Evolutionary conservation across 441 rosid species (phyloP), one percentile per base, ranked within the genome.

Genomic region (Melianthus villosus): DNA sequence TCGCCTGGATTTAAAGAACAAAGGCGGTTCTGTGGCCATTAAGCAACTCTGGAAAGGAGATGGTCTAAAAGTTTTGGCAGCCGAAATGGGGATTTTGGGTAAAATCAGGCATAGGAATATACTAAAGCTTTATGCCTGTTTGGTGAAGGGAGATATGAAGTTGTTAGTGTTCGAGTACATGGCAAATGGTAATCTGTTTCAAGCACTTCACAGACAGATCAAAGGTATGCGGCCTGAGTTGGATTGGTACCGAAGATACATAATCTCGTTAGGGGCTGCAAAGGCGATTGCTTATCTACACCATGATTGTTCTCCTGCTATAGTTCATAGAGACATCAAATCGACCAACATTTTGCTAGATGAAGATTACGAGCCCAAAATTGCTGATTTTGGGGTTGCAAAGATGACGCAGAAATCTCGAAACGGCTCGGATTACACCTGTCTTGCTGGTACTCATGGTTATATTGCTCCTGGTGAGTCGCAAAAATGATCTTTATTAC

Each of bases 381-480:
- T 87, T 2, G 84, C 94, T 16, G 94, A 87, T 59, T 82, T 87
- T 37, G 94, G 97, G 23, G 62, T 75, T 4, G 91, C 97, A 6
- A 82, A 76, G 71, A 58, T 72, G 28, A 79, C 69, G 1, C 80
- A 71, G 22, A 70, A 55, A 35, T 55, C 72, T 17, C 36, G 11
- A 0, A 44, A 51, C 27, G 81, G 65, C 11, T 58, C 53, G 6
- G 72, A 73, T 23, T 60, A 53, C 46, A 77, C 71, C 51, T 44
- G 66, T 36, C 50, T 82, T 30, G 82, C 86, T 14, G 94, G 97
- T 15, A 87, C 97, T 47, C 71, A 67, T 48, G 94, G 97, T 15
- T 87, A 82, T 44, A 74, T 87, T 50, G 93, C 94, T 37, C 97
- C 97, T 0, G 93, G 94, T 77, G 42, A 77, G 74, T 60, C 44